Evolutionary conservation across 768 basidiomycete genomes (phyloP).

Genomic region (Mycena indigotica): DNA sequence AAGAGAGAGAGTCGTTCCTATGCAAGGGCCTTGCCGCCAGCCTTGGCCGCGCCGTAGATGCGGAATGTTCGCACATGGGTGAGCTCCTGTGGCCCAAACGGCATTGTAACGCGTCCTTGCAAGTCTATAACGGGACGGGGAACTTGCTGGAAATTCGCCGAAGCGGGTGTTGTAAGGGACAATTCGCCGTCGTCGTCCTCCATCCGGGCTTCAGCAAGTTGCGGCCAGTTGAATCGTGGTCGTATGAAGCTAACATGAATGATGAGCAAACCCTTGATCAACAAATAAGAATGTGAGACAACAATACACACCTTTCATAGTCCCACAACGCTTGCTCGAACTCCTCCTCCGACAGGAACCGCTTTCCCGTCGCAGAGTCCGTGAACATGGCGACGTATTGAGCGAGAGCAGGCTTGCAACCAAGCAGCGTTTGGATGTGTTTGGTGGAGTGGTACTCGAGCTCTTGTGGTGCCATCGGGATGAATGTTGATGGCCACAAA

Average conservation of each 20-base stretch:
- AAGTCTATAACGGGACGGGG: not conserved
- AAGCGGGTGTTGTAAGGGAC: conserved; percentile 20
- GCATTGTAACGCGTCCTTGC: conserved; percentile 22
- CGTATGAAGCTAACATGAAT: conserved; percentile 62
- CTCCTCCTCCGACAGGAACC: conserved; percentile 38
- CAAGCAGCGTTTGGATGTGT: conserved; percentile 64
- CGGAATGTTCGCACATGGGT: conserved; percentile 54
- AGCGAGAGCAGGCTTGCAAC: conserved; percentile 58
- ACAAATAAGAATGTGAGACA: conserved; percentile 13
- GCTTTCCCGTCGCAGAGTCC: conserved; percentile 39
- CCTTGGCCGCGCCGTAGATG: conserved; percentile 54
- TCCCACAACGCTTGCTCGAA: conserved; percentile 40
- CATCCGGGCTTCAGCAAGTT: conserved; percentile 36
- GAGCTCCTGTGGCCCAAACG: conserved; percentile 40
- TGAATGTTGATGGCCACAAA: conserved; percentile 59
- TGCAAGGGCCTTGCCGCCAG: not conserved
- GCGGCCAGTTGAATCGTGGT: conserved; percentile 70
- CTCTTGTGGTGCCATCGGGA: conserved; percentile 58
- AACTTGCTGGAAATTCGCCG: conserved; percentile 11
- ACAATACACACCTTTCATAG: conserved; percentile 64
- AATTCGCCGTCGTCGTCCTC: conserved; percentile 24
- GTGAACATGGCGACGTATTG: conserved; percentile 46
- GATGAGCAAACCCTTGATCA: conserved; percentile 7
- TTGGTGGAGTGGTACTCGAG: conserved; percentile 79
- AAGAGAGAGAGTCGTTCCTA: not conserved